These are phyloP conservation scores for Taphrina betulina DNA, from an alignment of 1,139 yeast species.

Conservation along the genomic window DNA sequence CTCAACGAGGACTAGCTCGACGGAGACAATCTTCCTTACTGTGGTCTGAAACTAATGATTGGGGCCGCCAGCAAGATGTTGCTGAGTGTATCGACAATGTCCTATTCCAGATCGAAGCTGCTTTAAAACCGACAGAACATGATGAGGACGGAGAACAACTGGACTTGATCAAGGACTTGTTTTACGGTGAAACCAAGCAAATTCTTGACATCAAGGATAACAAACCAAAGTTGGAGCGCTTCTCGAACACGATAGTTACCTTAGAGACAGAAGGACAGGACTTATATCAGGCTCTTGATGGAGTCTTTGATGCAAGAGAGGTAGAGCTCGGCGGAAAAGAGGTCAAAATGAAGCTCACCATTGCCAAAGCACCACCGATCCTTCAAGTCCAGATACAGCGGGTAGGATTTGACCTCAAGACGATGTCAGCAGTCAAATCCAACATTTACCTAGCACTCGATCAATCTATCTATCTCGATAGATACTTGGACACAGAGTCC, in stretches of 20 bases:
- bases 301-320: slow-evolving; percentile 74
- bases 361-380: slow-evolving; percentile 71
- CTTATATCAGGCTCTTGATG: slow-evolving; percentile 85
- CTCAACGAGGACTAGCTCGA: slow-evolving; percentile 1
- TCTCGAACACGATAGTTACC: slow-evolving; percentile 75
- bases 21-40: slow-evolving; percentile 35
- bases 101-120: slow-evolving; percentile 88
- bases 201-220: slow-evolving; percentile 46
- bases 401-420: slow-evolving; percentile 78
- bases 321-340: slow-evolving; percentile 69
- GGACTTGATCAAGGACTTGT: slow-evolving; percentile 73
- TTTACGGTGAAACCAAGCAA: slow-evolving; percentile 72
- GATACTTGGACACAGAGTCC: slow-evolving; percentile 79
- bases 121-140: slow-evolving; percentile 65
- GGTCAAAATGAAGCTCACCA: slow-evolving; percentile 65
- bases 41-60: slow-evolving; percentile 22
- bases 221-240: slow-evolving; percentile 64
- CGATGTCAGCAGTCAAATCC: slow-evolving; percentile 74
- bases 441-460: slow-evolving; percentile 78
- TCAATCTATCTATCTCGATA: slow-evolving; percentile 75
- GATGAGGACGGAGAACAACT: slow-evolving; percentile 72
- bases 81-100: slow-evolving; percentile 96
- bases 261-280: slow-evolving; percentile 85
- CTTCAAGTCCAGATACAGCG: slow-evolving; percentile 91
- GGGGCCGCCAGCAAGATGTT: slow-evolving; percentile 92